A percentile compares a stretch with the other conserved stretches of the same genome.
These are phyloP conservation scores for Tulasnella sp. DNA, from an alignment of 768 basidiomycete species.

Conservation along the genomic window DNA sequence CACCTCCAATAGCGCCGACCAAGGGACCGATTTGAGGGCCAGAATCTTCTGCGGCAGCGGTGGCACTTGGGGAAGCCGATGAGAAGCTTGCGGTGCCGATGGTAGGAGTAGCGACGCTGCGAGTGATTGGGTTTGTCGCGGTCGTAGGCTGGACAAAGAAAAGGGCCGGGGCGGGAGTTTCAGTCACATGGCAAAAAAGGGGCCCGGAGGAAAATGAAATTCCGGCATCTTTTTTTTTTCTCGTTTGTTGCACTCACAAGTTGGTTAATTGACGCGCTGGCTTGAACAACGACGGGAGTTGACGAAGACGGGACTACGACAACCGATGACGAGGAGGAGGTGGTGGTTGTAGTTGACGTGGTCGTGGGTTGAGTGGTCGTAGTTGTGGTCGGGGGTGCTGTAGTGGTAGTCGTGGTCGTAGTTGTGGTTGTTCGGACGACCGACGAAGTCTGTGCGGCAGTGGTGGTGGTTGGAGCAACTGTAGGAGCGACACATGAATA, in stretches of 20 bases:
- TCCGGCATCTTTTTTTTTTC: background rate
- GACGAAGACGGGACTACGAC: constrained; percentile 14
- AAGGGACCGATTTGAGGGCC: constrained; percentile 20
- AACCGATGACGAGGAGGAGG: constrained; percentile 35
- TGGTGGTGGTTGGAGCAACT: constrained; percentile 8
- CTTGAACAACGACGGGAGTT: constrained; percentile 3
- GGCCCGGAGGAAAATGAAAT: background rate
- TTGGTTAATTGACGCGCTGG: background rate
- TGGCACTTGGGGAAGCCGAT: background rate
- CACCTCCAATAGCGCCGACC: constrained; percentile 18
- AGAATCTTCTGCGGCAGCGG: background rate
- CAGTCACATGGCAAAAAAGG: background rate
- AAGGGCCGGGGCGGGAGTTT: background rate
- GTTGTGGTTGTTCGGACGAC: constrained; percentile 38
- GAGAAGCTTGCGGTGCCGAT: background rate
- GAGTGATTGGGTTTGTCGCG: background rate
- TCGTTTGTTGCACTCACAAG: background rate
- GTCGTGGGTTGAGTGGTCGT: constrained; percentile 26
- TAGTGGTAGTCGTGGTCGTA: constrained; percentile 36
- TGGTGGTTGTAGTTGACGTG: constrained; percentile 28
- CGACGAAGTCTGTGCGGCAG: constrained; percentile 24
- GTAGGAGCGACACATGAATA: background rate
- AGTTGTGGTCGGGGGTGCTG: constrained; percentile 40
- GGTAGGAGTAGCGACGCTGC: constrained; percentile 1
- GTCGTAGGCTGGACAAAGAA: background rate